These are phyloP conservation scores for Nitzschia inconspicua DNA, from an alignment of 108 stramenopile species.

Conservation along the genomic window DNA sequence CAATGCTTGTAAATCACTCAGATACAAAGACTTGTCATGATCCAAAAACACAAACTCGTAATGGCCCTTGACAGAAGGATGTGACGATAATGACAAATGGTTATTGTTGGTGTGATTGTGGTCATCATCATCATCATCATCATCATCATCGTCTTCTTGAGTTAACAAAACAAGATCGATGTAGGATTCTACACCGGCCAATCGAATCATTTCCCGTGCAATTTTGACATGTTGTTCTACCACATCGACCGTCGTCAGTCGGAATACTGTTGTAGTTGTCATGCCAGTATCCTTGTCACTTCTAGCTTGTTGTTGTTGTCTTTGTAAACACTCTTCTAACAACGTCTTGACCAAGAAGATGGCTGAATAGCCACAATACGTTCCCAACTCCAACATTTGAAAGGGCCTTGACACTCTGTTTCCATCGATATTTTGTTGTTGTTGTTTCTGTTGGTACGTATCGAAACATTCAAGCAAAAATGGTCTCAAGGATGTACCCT, in stretches of 20 bases:
- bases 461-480: conserved; percentile 33
- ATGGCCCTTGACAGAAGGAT: too few relatives aligned
- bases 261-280: too few relatives aligned
- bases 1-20: conserved; percentile 59
- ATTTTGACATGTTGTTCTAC: conserved; percentile 42
- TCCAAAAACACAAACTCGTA: conserved; percentile 88
- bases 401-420: too few relatives aligned
- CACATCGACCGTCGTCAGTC: conserved; percentile 69
- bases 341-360: conserved; percentile 49
- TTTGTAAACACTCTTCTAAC: background rate
- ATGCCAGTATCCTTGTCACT: background rate
- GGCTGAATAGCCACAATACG: conserved; percentile 86
- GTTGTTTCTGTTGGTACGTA: background rate
- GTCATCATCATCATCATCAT: background rate
- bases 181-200: conserved; percentile 50
- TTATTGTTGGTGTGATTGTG: too few relatives aligned
- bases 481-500: conserved; percentile 44
- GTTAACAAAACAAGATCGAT: conserved; percentile 48
- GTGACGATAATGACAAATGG: background rate
- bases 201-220: conserved; percentile 50
- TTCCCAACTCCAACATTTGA: conserved; percentile 89
- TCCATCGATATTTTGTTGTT: conserved; percentile 2
- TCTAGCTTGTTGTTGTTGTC: background rate
- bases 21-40: conserved; percentile 87
- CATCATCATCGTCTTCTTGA: too few relatives aligned